Percentiles rank a stretch among this genome's conserved stretches.
Evolutionary conservation across 2,329 filamentous ascomycete species (phyloP).

Genomic region (Nemania sp.): DNA sequence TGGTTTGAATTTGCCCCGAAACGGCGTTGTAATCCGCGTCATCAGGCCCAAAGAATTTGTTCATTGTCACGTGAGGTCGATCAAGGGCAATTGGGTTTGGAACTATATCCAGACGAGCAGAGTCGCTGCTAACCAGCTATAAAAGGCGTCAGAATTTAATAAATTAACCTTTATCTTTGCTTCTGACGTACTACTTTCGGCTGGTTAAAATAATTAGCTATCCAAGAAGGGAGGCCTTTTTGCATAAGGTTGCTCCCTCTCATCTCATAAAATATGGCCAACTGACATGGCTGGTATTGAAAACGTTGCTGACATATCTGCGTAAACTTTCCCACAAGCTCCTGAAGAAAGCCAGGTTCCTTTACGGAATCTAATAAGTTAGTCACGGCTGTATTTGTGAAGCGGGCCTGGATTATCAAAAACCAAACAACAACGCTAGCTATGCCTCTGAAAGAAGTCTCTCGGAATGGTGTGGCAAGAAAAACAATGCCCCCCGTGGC

Average conservation of each 20-base stretch:
- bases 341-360: not conserved
- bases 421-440: not conserved
- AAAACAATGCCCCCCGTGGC: conserved; percentile 4
- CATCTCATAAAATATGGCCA: conserved; percentile 14
- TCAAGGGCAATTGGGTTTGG: not conserved
- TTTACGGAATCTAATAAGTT: not conserved
- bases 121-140: conserved; percentile 1
- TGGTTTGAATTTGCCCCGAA: not conserved
- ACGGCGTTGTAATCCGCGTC: not conserved
- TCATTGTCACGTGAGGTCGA: conserved; percentile 3
- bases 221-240: not conserved
- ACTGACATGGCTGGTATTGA: not conserved
- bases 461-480: conserved; percentile 6
- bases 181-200: not conserved
- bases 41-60: conserved; percentile 8
- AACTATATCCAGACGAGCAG: conserved; percentile 1
- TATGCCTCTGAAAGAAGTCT: not conserved
- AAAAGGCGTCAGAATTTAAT: not conserved
- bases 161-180: too few relatives aligned
- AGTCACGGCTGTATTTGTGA: not conserved
- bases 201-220: not conserved
- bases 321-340: not conserved
- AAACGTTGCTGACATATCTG: not conserved
- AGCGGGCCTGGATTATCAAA: not conserved
- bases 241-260: not conserved